A percentile compares a stretch with the other conserved stretches of the same genome.
These are phyloP conservation scores for Sisymbrium altissimum DNA, from an alignment of 345 rosid species.

Conservation along the genomic window DNA sequence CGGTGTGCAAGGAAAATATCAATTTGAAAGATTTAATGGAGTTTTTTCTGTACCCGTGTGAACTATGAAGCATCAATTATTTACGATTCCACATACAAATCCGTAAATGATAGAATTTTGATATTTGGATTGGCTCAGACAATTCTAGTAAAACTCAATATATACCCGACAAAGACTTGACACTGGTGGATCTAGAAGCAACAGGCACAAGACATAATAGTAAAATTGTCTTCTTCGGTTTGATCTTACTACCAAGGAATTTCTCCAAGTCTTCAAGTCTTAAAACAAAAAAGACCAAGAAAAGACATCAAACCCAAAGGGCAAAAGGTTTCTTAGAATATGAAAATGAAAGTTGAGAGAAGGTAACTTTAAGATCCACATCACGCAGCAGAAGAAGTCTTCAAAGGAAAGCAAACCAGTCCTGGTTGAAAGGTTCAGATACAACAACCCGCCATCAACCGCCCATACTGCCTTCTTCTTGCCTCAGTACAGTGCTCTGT, in stretches of 20 bases:
- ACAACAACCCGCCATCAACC: not conserved
- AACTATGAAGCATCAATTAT: not conserved
- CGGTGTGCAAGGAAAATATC: not conserved
- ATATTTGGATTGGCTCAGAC: not conserved
- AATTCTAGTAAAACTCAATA: not conserved
- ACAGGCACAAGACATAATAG: not conserved
- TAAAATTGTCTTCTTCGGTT: not conserved
- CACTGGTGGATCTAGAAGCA: not conserved
- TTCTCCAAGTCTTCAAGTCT: not conserved
- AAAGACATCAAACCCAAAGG: conserved; percentile 1
- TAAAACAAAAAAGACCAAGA: not conserved
- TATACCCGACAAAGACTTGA: not conserved
- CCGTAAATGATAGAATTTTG: not conserved
- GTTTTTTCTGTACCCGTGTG: not conserved
- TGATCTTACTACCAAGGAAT: not conserved
- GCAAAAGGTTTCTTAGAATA: not conserved
- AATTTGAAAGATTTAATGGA: not conserved
- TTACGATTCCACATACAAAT: not conserved
- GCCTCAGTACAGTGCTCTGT: conserved; percentile 12
- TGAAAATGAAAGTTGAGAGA: not conserved
- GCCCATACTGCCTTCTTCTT: conserved; percentile 8
- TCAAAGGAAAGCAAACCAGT: conserved; percentile 1
- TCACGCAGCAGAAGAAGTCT: conserved; percentile 16
- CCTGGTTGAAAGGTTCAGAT: not conserved
- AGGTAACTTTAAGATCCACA: not conserved